Conservation (phyloP, 495 filamentous ascomycete species). For the Bacidia gigantensis region DNA sequence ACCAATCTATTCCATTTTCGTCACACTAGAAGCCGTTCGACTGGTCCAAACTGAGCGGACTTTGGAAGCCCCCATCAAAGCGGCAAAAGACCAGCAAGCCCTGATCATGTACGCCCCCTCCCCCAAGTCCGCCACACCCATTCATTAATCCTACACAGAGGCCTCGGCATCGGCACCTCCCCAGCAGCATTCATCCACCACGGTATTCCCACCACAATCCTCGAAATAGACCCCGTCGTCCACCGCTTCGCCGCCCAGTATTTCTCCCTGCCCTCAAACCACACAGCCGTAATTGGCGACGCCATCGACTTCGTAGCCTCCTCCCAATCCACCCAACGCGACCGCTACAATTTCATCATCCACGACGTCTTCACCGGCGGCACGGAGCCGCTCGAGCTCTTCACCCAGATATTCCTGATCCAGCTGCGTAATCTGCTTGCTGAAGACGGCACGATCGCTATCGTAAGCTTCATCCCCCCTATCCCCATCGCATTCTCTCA, state of each 20-base stretch:
- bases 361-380: conserved; percentile 99
- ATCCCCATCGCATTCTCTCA: not conserved
- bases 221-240: conserved; percentile 87
- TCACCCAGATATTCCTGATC: conserved; percentile 69
- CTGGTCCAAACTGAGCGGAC: conserved; percentile 45
- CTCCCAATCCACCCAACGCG: conserved; percentile 28
- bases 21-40: conserved; percentile 81
- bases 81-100: conserved; percentile 57
- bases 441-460: conserved; percentile 71
- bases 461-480: conserved; percentile 41
- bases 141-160: too few relatives aligned
- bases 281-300: conserved; percentile 69
- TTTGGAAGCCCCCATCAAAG: conserved; percentile 25
- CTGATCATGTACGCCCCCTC: conserved; percentile 53
- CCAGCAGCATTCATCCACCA: conserved; percentile 75
- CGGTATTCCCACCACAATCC: conserved; percentile 79
- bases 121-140: not conserved
- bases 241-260: conserved; percentile 68
- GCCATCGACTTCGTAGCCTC: conserved; percentile 58
- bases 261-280: conserved; percentile 66
- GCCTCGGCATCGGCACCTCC: conserved; percentile 83
- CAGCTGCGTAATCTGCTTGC: conserved; percentile 55
- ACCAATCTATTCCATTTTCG: conserved; percentile 85
- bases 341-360: conserved; percentile 75
- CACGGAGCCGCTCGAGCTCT: conserved; percentile 75